Evolutionary conservation across 2,329 filamentous ascomycete genomes (phyloP).

Genomic region (Curvularia hawaiiensis): DNA sequence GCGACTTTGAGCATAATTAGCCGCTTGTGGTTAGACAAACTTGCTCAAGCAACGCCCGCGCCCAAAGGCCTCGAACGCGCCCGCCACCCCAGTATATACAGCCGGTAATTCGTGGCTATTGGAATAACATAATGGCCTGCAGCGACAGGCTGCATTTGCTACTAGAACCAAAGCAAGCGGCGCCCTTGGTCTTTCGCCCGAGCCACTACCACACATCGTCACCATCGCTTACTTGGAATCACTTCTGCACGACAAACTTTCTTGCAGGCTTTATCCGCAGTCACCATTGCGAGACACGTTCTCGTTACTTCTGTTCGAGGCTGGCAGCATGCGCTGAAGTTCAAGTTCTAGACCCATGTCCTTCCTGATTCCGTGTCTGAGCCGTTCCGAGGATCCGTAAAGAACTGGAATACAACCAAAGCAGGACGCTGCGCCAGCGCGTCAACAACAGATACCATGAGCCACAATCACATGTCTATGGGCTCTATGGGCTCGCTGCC

Average conservation of each 20-base stretch:
- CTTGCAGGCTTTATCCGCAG: not conserved
- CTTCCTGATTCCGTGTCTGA: not conserved
- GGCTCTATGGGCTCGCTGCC: conserved; percentile 54
- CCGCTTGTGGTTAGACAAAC: conserved; percentile 27
- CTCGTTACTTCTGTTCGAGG: not conserved
- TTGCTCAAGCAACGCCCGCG: conserved; percentile 22
- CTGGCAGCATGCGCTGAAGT: conserved; percentile 13
- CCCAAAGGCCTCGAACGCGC: conserved; percentile 13
- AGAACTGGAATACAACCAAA: conserved; percentile 14
- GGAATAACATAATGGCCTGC: conserved; percentile 10
- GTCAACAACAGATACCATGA: conserved; percentile 28
- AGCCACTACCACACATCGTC: not conserved
- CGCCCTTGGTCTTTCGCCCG: conserved; percentile 4
- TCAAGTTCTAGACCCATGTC: not conserved
- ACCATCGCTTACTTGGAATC: not conserved
- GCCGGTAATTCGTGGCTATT: conserved; percentile 14
- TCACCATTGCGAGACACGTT: not conserved
- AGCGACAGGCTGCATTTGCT: conserved; percentile 15
- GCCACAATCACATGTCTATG: conserved; percentile 35
- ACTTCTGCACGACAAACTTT: not conserved
- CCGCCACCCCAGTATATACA: conserved; percentile 9
- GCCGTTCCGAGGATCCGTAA: not conserved
- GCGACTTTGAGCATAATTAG: conserved; percentile 38
- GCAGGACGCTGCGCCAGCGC: conserved; percentile 10
- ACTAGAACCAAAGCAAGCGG: conserved; percentile 19